Evolutionary conservation across 768 basidiomycete genomes (phyloP).

Genomic region (Russula ochroleuca): DNA sequence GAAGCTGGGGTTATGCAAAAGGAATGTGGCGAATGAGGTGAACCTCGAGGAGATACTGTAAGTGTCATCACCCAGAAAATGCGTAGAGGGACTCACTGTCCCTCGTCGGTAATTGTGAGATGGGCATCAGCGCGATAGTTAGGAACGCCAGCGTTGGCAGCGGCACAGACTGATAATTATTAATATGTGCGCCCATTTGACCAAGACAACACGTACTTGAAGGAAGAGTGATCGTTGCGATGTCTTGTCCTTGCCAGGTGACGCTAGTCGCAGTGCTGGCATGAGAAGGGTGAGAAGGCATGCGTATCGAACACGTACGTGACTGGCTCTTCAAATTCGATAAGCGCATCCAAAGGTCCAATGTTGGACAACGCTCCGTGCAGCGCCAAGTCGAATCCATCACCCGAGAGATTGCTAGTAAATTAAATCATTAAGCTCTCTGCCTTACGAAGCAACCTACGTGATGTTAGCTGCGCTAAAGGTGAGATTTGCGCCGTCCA

Average conservation of each 20-base stretch:
- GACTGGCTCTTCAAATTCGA: slow-evolving; percentile 61
- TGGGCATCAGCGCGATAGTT: slow-evolving; percentile 51
- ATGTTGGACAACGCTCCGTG: slow-evolving; percentile 56
- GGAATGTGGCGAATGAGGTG: slow-evolving; percentile 58
- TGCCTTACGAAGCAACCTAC: slow-evolving; percentile 32
- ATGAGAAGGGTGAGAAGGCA: slow-evolving; percentile 1
- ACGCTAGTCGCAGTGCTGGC: slow-evolving; percentile 40
- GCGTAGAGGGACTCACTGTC: slow-evolving; percentile 37
- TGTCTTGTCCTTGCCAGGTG: slow-evolving; percentile 57
- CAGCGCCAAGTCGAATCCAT: slow-evolving; percentile 59
- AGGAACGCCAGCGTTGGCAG: slow-evolving; percentile 63
- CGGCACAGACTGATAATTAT: slow-evolving; percentile 50
- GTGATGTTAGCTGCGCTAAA: slow-evolving; percentile 60
- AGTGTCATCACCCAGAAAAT: not conserved
- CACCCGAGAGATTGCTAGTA: slow-evolving; percentile 39
- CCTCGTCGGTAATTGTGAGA: slow-evolving; percentile 52
- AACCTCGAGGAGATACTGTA: slow-evolving; percentile 39
- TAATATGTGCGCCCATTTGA: not conserved
- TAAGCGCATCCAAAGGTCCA: slow-evolving; percentile 66
- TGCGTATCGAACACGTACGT: slow-evolving; percentile 39
- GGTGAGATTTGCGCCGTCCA: slow-evolving; percentile 49
- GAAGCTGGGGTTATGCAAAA: slow-evolving; percentile 61
- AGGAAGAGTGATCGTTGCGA: slow-evolving; percentile 61
- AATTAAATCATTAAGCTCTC: not conserved
- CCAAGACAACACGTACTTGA: slow-evolving; percentile 39